phyloP scores from a whole-genome alignment of 306 rosid species.

The Sicyos edulis region DNA sequence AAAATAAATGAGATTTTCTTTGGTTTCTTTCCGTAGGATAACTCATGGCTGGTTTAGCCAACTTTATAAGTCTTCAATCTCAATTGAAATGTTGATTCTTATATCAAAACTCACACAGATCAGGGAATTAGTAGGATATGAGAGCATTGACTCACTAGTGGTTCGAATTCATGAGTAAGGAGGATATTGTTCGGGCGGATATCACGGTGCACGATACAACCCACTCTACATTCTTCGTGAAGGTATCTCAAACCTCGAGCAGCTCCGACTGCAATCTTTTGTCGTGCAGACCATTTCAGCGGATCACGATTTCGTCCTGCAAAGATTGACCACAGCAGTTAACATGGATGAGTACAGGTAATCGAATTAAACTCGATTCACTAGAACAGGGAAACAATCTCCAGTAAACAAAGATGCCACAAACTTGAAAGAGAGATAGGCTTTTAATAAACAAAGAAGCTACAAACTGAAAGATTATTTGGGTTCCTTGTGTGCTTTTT shows the following conservation, averaged over 20 bases:
- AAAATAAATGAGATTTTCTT: background rate
- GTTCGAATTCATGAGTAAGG: conserved; percentile 95
- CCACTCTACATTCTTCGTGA: conserved; percentile 98
- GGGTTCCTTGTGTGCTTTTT: background rate
- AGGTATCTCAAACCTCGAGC: conserved; percentile 97
- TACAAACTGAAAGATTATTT: background rate
- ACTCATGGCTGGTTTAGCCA: background rate
- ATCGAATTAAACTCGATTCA: background rate
- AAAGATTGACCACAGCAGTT: conserved; percentile 14
- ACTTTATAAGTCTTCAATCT: background rate
- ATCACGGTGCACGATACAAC: conserved; percentile 97
- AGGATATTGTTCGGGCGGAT: conserved; percentile 93
- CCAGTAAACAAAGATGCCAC: background rate
- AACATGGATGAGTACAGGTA: background rate
- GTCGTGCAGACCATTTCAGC: conserved; percentile 76
- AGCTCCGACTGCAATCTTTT: conserved; percentile 83
- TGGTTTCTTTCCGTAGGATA: background rate
- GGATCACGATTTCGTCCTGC: conserved; percentile 50
- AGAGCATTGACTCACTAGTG: conserved; percentile 55
- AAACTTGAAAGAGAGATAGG: background rate
- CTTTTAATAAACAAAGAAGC: background rate
- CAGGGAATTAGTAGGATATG: background rate
- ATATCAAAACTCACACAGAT: background rate
- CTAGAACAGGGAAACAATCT: background rate
- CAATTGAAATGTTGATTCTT: background rate